Evolutionary conservation across 164 flowering plant species (phyloP).

Genomic region (Vitis amurensis): DNA sequence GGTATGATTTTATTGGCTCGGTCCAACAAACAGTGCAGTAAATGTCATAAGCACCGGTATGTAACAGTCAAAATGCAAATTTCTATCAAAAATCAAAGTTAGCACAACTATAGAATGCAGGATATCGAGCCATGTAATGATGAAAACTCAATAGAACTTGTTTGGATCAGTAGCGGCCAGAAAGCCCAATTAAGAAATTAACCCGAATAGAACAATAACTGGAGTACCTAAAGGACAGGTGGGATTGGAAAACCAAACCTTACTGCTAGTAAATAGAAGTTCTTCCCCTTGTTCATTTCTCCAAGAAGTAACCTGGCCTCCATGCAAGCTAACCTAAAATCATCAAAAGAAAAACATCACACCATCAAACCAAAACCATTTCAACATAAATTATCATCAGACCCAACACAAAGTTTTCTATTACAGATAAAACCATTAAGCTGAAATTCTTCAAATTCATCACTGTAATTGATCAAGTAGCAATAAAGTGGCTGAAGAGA

Average conservation of each 20-base stretch:
- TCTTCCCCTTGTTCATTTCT: constrained; percentile 86
- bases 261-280: constrained; percentile 83
- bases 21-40: no score
- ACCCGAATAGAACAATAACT: no score
- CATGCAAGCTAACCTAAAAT: constrained; percentile 83
- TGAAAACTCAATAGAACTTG: neutral
- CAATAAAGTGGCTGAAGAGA: constrained; percentile 7
- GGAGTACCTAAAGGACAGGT: neutral
- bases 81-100: neutral
- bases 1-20: no score
- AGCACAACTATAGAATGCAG: neutral
- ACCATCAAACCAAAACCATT: neutral
- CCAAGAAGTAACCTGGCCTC: constrained; percentile 92
- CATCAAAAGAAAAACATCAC: constrained; percentile 6
- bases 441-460: no score
- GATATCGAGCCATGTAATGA: neutral
- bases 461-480: neutral
- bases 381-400: neutral
- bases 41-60: no score
- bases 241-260: constrained; percentile 44
- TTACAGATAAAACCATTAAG: no score
- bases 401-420: neutral
- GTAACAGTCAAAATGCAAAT: neutral
- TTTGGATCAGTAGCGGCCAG: neutral
- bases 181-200: neutral